Base-by-base conservation (phyloP, 345 rosid genomes). In the Schrenkiella parvula region DNA sequence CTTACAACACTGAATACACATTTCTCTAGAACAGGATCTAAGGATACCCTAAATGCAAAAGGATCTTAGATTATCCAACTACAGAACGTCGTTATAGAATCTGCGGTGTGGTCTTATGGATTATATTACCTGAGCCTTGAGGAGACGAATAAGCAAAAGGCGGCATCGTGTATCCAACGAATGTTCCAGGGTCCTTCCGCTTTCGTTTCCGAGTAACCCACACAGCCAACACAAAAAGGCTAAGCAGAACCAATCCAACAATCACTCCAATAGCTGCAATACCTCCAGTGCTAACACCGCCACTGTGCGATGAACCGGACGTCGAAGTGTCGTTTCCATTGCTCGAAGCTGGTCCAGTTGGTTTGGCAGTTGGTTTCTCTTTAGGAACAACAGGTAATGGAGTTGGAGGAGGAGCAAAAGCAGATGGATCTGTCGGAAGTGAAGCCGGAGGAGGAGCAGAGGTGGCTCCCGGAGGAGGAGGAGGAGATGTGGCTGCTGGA, bases 121-220 rank as follows among this genome's bases (percentile, higher is more conserved):
- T 41, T 48, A 64, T 64, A 38, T 48, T 71, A 91, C 99, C 99
- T 85, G 99, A 91, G 75, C 85, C 86, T 73, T 91, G 97, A 23
- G 97, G 91, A 47, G 92, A 91, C 18, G 93, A 87, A 77, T 80
- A 79, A 51, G 96, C 87, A 19, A 98, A 95, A 47, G 93, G 89
- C 10, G 93, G 92, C 87, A 87, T 79, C 37, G 70, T 61, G 68
- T 89, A 86, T 15, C 87, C 89, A 75, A 68, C 64, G 35, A 84
- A 78, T 23, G 82, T 42, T 59, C 79, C 80, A 29, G 58, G 68
- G 17, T 73, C 83, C 83, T 71, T 88, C 80, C 81, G 74, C 81
- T 84, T 91, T 41, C 86, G 84, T 78, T 80, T 86, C 18, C 79
- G 84, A 50, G 70, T 77, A 43, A 91, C 70, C 95, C 90, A 95